Base-by-base conservation (phyloP, 1,284 basidiomycete species). In the Mycena citricolor region DNA sequence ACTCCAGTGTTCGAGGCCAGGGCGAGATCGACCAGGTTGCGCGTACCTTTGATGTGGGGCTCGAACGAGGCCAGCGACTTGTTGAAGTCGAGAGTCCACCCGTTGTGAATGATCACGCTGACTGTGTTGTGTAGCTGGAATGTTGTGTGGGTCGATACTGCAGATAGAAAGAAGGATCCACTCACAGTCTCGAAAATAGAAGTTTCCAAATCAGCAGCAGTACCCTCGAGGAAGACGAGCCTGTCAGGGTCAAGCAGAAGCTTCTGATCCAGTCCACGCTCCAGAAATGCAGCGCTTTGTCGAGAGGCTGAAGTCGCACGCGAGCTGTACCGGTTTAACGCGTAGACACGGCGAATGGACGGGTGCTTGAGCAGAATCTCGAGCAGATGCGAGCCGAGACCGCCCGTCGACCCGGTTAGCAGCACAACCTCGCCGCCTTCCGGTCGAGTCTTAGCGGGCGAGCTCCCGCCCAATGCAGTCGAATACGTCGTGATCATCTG, bases 51-150 rank as follows among this genome's bases (percentile, higher is more conserved):
- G 17, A 73, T 50, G 34, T 63, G 57, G 2, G 64, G 47, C 32
- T 71, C 70, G 33, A 70, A 68, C 0, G 68, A 67, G 0, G 58
- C 48, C 2, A 72, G 52, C 0, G 65, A 51, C 24, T 66, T 47
- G 42, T 71, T 73, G 56, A 73, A 73, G 43, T 73, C 64, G 14
- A 72, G 58, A 7, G 60, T 58, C 70, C 71, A 73, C 2, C 70
- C 51, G 32, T 49, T 49, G 33, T 52, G 51, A 12, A 49, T 49
- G 7, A 52, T 40, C 13, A 39, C 29, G 8, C 39, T 47, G 14
- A 44, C 4, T 2, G 32, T 23, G 13, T 46, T 20, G 16, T 39
- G 43, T 22, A 49, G 17, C 40, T 48, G 26, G 30, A 23, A 32
- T 1, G 38, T 11, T 10, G 14, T 12, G 5, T 11, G 12, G 43